Percentiles rank a stretch among this genome's conserved stretches.
These are phyloP conservation scores for Maudiozyma bulderi DNA, from an alignment of 805 yeast species.

Conservation along the genomic window DNA sequence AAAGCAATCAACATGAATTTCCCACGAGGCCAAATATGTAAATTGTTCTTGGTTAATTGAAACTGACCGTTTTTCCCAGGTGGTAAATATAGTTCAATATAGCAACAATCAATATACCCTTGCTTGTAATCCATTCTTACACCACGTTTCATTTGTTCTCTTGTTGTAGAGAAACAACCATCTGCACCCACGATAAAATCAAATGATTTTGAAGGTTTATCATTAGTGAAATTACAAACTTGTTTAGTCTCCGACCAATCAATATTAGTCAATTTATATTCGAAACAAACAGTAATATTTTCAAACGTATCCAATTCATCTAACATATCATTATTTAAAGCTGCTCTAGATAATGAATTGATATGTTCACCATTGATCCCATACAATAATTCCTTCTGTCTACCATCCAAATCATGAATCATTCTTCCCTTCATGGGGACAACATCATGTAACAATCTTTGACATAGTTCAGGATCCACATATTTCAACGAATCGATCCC, in stretches of 20 bases:
- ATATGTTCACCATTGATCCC: slow-evolving; percentile 77
- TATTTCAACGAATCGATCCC: slow-evolving; percentile 63
- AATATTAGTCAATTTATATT: slow-evolving; percentile 44
- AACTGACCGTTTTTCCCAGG: slow-evolving; percentile 37
- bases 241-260: slow-evolving; percentile 20
- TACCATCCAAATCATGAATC: slow-evolving; percentile 67
- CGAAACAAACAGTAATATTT: slow-evolving; percentile 34
- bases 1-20: slow-evolving; percentile 83
- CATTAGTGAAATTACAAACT: slow-evolving; percentile 13
- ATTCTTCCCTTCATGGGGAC: slow-evolving; percentile 86
- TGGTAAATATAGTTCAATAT: slow-evolving; percentile 72
- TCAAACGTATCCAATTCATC: slow-evolving; percentile 46
- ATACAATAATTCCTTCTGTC: slow-evolving; percentile 58
- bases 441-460: slow-evolving; percentile 44
- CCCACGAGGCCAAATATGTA: slow-evolving; percentile 90
- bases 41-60: slow-evolving; percentile 57
- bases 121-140: slow-evolving; percentile 64
- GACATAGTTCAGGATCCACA: slow-evolving; percentile 52
- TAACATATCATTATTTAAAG: slow-evolving; percentile 54
- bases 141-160: slow-evolving; percentile 56
- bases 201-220: slow-evolving; percentile 20
- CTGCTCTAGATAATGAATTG: slow-evolving; percentile 73
- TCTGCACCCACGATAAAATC: slow-evolving; percentile 76
- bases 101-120: slow-evolving; percentile 75
- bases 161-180: slow-evolving; percentile 69